A percentile compares a stretch with the other conserved stretches of the same genome.
Evolutionary conservation across 2,329 filamentous ascomycete species (phyloP).

Genomic region (Aureobasidium musti): DNA sequence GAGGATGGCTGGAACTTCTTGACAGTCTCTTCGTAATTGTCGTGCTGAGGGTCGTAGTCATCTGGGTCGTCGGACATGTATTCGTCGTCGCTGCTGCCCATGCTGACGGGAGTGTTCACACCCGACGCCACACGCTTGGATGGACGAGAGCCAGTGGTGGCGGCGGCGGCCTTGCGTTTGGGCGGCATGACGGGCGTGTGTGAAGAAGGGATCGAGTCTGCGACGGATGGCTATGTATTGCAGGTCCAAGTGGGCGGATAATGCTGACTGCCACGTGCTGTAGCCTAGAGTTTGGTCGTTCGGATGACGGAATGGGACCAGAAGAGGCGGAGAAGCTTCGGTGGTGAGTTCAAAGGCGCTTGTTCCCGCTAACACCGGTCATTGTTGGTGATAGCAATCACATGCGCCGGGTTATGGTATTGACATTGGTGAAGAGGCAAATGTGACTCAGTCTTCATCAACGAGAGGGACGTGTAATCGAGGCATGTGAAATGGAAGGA

Average conservation of each 20-base stretch:
- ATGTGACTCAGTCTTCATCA: not conserved
- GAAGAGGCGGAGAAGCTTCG: constrained; percentile 12
- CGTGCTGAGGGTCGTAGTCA: constrained; percentile 39
- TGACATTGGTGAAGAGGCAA: not conserved
- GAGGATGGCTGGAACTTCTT: constrained; percentile 58
- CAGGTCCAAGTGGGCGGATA: not conserved
- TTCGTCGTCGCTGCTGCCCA: constrained; percentile 58
- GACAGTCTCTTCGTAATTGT: constrained; percentile 49
- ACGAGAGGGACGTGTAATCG: not conserved
- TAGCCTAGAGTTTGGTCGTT: not conserved
- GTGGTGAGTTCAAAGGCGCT: not conserved
- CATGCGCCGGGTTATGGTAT: not conserved
- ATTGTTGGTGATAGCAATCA: not conserved
- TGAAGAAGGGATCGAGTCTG: not conserved
- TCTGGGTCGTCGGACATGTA: constrained; percentile 43
- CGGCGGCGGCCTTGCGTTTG: constrained; percentile 43
- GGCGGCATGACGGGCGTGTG: constrained; percentile 38
- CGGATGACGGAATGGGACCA: constrained; percentile 7
- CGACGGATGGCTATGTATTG: not conserved
- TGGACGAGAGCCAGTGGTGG: constrained; percentile 43
- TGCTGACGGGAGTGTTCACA: constrained; percentile 47
- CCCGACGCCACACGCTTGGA: constrained; percentile 46
- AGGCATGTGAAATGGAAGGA: not conserved
- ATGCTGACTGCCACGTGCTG: not conserved
- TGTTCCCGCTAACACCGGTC: constrained; percentile 21